A percentile compares a stretch with the other conserved stretches of the same genome.
Conservation (phyloP, 306 rosid species). For the Lithocarpus polystachyus region DNA sequence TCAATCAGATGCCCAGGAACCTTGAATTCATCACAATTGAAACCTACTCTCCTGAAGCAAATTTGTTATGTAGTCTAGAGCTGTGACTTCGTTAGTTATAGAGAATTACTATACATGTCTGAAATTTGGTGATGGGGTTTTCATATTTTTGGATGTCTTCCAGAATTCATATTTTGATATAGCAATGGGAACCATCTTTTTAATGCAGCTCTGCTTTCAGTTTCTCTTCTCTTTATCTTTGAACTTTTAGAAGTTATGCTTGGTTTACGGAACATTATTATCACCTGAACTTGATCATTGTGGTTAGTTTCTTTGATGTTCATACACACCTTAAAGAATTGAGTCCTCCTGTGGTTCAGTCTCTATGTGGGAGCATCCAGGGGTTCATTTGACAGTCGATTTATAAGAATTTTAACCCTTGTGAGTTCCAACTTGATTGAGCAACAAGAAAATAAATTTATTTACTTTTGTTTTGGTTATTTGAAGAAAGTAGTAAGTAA, state of each 20-base stretch:
- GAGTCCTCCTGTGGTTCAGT: no score
- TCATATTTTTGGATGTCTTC: background rate
- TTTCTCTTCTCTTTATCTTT: background rate
- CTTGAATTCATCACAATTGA: conserved; percentile 25
- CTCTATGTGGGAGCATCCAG: no score
- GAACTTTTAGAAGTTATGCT: background rate
- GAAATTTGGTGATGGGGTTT: background rate
- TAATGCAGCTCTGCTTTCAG: background rate
- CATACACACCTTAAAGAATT: no score
- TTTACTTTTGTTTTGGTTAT: no score
- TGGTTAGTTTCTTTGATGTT: no score
- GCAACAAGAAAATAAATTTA: no score
- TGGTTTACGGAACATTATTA: background rate
- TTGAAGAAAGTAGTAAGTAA: no score
- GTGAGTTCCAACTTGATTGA: no score
- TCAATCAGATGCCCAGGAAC: conserved; percentile 65
- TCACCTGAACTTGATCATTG: no score
- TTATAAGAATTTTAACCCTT: no score
- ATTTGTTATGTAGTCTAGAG: conserved; percentile 22
- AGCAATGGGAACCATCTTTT: background rate
- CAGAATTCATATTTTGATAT: background rate
- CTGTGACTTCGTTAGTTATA: conserved; percentile 11
- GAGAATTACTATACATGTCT: conserved; percentile 18
- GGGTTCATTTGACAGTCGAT: no score
- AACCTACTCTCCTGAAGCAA: conserved; percentile 6